Evolutionary conservation across 768 basidiomycete genomes (phyloP).

Genomic region (Lepiota subincarnata): DNA sequence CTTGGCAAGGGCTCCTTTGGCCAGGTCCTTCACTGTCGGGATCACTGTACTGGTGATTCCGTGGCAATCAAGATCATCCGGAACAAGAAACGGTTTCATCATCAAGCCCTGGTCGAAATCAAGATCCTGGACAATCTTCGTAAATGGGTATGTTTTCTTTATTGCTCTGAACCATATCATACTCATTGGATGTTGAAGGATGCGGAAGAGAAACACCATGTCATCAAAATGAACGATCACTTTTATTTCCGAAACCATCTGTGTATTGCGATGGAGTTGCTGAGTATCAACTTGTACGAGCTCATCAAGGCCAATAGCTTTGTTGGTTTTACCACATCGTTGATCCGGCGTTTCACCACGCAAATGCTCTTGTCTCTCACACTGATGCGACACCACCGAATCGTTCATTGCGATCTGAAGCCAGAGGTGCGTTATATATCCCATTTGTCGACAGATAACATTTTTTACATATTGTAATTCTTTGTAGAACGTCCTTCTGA

Average conservation of each 20-base stretch:
- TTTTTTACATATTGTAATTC: constrained; percentile 6
- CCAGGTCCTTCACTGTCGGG: constrained; percentile 92
- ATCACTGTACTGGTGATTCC: constrained; percentile 92
- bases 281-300: constrained; percentile 98
- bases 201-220: constrained; percentile 92
- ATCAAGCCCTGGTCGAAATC: constrained; percentile 98
- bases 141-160: constrained; percentile 79
- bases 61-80: constrained; percentile 99
- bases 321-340: constrained; percentile 91
- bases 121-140: constrained; percentile 95
- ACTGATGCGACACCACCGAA: constrained; percentile 93
- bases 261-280: constrained; percentile 96
- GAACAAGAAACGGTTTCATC: constrained; percentile 98
- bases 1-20: constrained; percentile 99
- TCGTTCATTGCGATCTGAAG: constrained; percentile 98
- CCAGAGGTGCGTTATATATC: constrained; percentile 68
- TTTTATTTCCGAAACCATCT: constrained; percentile 98
- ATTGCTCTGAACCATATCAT: background rate
- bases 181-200: constrained; percentile 50
- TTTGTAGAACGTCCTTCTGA: constrained; percentile 83
- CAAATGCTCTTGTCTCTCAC: constrained; percentile 93
- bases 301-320: constrained; percentile 99
- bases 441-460: background rate
- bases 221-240: constrained; percentile 97
- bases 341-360: constrained; percentile 93